phyloP scores from a whole-genome alignment of 768 basidiomycete genomes.

The Boletus rubescentipes region DNA sequence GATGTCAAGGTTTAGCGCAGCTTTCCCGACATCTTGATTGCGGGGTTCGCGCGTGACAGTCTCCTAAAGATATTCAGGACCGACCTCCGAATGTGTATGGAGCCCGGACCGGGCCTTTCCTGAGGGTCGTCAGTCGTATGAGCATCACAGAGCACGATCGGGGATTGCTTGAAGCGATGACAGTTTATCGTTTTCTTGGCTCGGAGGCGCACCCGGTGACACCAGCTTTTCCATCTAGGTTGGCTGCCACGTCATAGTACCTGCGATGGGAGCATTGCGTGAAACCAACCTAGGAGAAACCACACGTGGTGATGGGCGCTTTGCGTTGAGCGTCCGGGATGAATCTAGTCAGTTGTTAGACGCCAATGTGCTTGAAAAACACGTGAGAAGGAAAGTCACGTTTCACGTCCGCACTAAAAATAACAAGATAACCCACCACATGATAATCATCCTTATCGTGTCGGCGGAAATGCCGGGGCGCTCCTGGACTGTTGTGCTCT shows the following conservation, averaged over 20 bases:
- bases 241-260: conserved; percentile 15
- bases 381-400: not conserved
- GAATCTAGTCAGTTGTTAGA: no score
- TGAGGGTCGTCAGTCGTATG: not conserved
- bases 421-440: not conserved
- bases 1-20: not conserved
- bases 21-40: conserved; percentile 1
- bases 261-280: not conserved
- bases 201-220: not conserved
- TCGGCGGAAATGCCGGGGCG: not conserved
- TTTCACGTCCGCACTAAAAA: no score
- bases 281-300: not conserved
- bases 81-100: conserved; percentile 2
- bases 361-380: no score
- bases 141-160: not conserved
- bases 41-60: conserved; percentile 1
- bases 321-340: no score
- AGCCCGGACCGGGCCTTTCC: not conserved
- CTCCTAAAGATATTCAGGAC: conserved; percentile 2
- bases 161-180: not conserved
- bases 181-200: not conserved
- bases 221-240: not conserved
- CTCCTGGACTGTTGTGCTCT: not conserved
- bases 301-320: not conserved
- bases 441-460: not conserved